These are phyloP conservation scores for Singerocomus rubriflavus DNA, from an alignment of 1,284 basidiomycete species.

Conservation along the genomic window DNA sequence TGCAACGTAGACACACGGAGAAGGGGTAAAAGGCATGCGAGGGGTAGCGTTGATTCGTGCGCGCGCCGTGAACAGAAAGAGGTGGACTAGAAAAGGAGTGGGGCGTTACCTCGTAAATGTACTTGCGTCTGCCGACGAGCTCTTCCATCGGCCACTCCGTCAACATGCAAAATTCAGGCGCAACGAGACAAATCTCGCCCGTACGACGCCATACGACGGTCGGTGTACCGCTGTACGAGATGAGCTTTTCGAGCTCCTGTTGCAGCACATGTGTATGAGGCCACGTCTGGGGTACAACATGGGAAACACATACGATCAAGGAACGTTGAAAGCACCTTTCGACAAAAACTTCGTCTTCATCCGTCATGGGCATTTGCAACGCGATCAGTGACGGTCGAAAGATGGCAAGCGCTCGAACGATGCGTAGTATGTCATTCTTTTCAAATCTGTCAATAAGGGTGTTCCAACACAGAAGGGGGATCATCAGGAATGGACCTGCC, in stretches of 20 bases:
- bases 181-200: conserved; percentile 95
- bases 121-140: conserved; percentile 75
- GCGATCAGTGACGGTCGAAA: conserved; percentile 95
- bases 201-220: conserved; percentile 99
- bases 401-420: conserved; percentile 92
- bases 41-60: conserved; percentile 9
- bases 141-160: conserved; percentile 88
- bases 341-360: conserved; percentile 93
- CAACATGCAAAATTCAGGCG: conserved; percentile 93
- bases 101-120: conserved; percentile 79
- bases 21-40: not conserved
- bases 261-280: not conserved
- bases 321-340: conserved; percentile 95
- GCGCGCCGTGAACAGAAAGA: conserved; percentile 20
- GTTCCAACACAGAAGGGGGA: conserved; percentile 15
- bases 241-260: conserved; percentile 94
- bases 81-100: conserved; percentile 12
- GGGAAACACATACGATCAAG: conserved; percentile 60
- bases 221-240: conserved; percentile 97
- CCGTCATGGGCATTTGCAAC: conserved; percentile 90
- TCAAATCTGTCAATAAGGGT: conserved; percentile 67
- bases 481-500: conserved; percentile 44
- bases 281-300: conserved; percentile 8
- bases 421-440: conserved; percentile 91
- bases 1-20: not conserved